A percentile compares a stretch with the other conserved stretches of the same genome.
Evolutionary conservation across 2,329 filamentous ascomycete genomes (phyloP).

Genomic region (Nemania serpens): DNA sequence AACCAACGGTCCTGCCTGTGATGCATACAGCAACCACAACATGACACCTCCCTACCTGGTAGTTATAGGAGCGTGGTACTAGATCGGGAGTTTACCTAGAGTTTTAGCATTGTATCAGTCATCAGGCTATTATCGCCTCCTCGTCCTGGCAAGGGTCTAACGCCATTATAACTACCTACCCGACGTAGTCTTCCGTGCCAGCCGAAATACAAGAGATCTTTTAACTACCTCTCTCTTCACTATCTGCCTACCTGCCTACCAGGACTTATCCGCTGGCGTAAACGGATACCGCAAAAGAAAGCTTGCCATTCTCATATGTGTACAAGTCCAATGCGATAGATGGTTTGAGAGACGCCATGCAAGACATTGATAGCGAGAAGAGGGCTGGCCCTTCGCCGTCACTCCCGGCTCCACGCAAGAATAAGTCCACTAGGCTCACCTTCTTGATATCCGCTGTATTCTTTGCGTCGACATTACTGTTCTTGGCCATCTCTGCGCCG

Average conservation of each 20-base stretch:
- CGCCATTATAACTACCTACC: conserved; percentile 2
- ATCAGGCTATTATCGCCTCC: not conserved
- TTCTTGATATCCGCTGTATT: conserved; percentile 3
- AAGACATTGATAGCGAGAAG: conserved; percentile 17
- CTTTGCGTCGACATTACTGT: conserved; percentile 9
- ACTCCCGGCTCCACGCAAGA: conserved; percentile 1
- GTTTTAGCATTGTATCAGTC: conserved; percentile 1
- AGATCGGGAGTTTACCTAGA: not conserved
- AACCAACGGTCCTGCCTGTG: conserved; percentile 9
- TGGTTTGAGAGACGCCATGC: conserved; percentile 9
- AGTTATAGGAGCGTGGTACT: not conserved
- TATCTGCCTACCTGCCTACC: not conserved
- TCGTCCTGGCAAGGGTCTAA: not conserved
- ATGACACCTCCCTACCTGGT: not conserved
- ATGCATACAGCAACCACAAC: conserved; percentile 14
- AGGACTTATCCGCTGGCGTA: not conserved
- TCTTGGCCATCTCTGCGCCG: conserved; percentile 6
- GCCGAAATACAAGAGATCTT: not conserved
- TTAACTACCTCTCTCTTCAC: not conserved
- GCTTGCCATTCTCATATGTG: not conserved
- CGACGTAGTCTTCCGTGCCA: conserved; percentile 5
- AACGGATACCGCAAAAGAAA: not conserved
- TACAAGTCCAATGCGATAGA: conserved; percentile 1
- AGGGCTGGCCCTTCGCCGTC: conserved; percentile 23
- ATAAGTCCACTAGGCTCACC: conserved; percentile 3